These are phyloP conservation scores for Dalbergia cultrata DNA, from an alignment of 306 rosid genomes.

Conservation along the genomic window DNA sequence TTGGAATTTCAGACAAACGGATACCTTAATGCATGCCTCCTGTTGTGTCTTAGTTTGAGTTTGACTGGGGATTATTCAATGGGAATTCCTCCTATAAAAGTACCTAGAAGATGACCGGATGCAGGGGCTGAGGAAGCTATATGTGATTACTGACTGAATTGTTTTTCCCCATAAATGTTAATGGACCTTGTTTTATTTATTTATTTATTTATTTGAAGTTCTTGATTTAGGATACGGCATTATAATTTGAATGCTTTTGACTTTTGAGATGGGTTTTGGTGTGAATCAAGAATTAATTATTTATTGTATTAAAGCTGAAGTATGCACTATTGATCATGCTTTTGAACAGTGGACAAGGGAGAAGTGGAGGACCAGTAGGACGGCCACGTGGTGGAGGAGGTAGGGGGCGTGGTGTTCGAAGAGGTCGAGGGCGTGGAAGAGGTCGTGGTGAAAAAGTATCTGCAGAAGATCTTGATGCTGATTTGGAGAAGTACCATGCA, in stretches of 20 bases:
- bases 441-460: constrained; percentile 81
- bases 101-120: not conserved
- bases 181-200: not conserved
- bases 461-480: constrained; percentile 96
- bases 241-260: not conserved
- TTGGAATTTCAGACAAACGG: not conserved
- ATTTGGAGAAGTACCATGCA: constrained; percentile 92
- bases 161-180: not conserved
- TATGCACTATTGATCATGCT: not conserved
- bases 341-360: constrained; percentile 63
- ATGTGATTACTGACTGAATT: not conserved
- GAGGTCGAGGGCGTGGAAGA: constrained; percentile 68
- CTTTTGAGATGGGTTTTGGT: not conserved
- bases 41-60: not conserved
- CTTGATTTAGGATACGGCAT: not conserved
- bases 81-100: not conserved
- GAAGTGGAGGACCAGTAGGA: constrained; percentile 58
- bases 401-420: constrained; percentile 63
- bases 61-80: constrained; percentile 2
- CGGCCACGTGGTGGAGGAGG: constrained; percentile 63
- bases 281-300: not conserved
- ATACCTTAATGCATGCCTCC: not conserved
- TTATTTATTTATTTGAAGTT: not conserved
- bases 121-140: not conserved
- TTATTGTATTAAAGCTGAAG: constrained; percentile 26